Evolutionary conservation across 768 basidiomycete genomes (phyloP).

Genomic region (Fibroporia radiculosa): DNA sequence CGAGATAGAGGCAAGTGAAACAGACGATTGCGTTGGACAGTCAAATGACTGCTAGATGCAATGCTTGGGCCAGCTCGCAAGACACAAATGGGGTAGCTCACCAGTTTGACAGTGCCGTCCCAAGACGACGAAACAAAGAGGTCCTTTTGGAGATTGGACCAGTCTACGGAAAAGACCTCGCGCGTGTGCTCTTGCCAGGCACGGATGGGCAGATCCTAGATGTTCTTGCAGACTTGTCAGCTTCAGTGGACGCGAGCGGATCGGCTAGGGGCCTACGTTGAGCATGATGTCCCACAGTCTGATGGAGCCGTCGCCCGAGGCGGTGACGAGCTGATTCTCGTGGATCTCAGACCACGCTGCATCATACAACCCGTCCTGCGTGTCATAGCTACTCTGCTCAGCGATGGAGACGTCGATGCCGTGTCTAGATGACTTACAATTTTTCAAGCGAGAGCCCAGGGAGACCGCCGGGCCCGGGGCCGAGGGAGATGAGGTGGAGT

Average conservation of each 20-base stretch:
- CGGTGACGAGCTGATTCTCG: slow-evolving; percentile 87
- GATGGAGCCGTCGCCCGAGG: slow-evolving; percentile 85
- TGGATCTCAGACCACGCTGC: slow-evolving; percentile 93
- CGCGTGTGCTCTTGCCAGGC: slow-evolving; percentile 92
- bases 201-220: slow-evolving; percentile 80
- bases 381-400: slow-evolving; percentile 71
- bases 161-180: slow-evolving; percentile 91
- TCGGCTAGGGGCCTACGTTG: slow-evolving; percentile 44
- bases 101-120: slow-evolving; percentile 88
- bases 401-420: slow-evolving; percentile 10
- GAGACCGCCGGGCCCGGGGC: slow-evolving; percentile 36
- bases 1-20: background rate
- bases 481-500: slow-evolving; percentile 57
- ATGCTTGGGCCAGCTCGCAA: background rate
- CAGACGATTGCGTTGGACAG: too few species aligned
- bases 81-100: slow-evolving; percentile 43
- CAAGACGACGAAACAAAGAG: slow-evolving; percentile 83
- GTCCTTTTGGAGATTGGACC: slow-evolving; percentile 91
- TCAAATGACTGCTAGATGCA: too few species aligned
- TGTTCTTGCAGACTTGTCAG: slow-evolving; percentile 25
- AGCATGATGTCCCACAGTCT: slow-evolving; percentile 86
- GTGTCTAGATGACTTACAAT: slow-evolving; percentile 42
- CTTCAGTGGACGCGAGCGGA: slow-evolving; percentile 6
- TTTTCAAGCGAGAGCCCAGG: slow-evolving; percentile 51
- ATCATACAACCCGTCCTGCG: slow-evolving; percentile 86